Percentiles rank a stretch among this genome's conserved stretches.
These are phyloP conservation scores for Pelargonium australe DNA, from an alignment of 441 rosid species.

Conservation along the genomic window DNA sequence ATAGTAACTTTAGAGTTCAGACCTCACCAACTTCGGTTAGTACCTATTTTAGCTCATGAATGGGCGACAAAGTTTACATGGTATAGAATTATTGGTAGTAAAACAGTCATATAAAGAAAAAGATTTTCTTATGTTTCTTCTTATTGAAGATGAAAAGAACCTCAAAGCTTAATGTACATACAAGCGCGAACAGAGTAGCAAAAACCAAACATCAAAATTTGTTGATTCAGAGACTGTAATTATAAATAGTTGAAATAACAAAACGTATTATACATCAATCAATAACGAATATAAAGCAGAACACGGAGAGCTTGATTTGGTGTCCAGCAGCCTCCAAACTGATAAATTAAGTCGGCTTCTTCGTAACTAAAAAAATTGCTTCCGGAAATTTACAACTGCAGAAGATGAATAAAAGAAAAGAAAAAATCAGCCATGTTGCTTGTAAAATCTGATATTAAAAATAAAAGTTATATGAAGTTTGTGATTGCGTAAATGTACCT, in stretches of 20 bases:
- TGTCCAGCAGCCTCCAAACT: conserved; percentile 2
- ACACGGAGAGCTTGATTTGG: not conserved
- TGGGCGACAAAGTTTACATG: too few species aligned
- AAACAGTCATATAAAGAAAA: too few species aligned
- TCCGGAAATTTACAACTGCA: conserved; percentile 9
- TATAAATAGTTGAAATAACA: conserved; percentile 1
- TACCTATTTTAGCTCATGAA: too few species aligned
- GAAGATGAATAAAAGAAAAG: not conserved
- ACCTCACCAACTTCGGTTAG: not conserved
- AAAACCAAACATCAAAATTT: not conserved
- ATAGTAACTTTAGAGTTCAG: not conserved
- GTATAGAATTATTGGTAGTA: too few species aligned
- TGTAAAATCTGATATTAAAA: not conserved
- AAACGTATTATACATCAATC: conserved; percentile 2
- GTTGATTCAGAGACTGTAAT: not conserved
- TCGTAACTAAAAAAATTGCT: conserved; percentile 1
- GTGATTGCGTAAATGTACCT: not conserved
- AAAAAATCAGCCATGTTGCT: not conserved
- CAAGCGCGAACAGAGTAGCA: not conserved
- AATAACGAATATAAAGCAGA: conserved; percentile 2
- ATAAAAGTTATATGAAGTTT: not conserved
- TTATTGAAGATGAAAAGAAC: conserved; percentile 1
- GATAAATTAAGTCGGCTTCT: not conserved
- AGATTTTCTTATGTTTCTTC: not conserved
- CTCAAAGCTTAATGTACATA: not conserved